Base-by-base conservation (phyloP, 345 rosid genomes). In the Syzygium oleosum region DNA sequence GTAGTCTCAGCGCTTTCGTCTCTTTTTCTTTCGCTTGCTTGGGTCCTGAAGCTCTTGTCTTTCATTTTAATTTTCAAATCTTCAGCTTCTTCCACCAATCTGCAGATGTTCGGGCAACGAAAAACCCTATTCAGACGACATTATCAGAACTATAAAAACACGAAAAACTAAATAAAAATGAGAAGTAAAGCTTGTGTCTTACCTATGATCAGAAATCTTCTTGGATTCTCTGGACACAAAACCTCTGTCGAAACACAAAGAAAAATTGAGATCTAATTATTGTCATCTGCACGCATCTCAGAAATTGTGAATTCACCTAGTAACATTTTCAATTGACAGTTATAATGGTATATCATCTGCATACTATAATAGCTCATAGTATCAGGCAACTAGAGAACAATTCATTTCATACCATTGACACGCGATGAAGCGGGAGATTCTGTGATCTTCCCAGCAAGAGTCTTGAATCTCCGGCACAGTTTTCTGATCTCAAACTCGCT, bases 221-320 rank as follows among this genome's bases (percentile, higher is more conserved):
- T 85, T 89, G 93, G 83, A 90, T 85, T 90, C 87, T 88, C 59
- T 88, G 91, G 55, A 92, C 91, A 19, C 27, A 86, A 84, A 59
- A 92, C 89, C 93, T 91, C 65, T 85, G 84, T 43, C 10, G 34
- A 10, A 85, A 31, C 27, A 85, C 46, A 41, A 16, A n/a, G 11
- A 43, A n/a, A 7, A 34, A 73, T 84, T 9, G 85, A 61, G 55
- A 77, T 10, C 51, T 46, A 84, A 34, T 23, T 29, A 17, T 56
- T 10, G 59, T 59, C 7, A 4, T 84, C 59, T 46, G 19, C 52
- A 79, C 52, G 0, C 83, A 73, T 73, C 27, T 73, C 83, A 38
- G 83, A 73, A 49, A 38, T 27, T 5, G 93, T 73, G 83, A 73
- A 73, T 73, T 23, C 83, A 38, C 49, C 83, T 38, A 38, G 25